Percentiles rank a stretch among this genome's conserved stretches.
phyloP scores from a whole-genome alignment of 2,329 filamentous ascomycete genomes.

The Aspergillus aculeatinus region DNA sequence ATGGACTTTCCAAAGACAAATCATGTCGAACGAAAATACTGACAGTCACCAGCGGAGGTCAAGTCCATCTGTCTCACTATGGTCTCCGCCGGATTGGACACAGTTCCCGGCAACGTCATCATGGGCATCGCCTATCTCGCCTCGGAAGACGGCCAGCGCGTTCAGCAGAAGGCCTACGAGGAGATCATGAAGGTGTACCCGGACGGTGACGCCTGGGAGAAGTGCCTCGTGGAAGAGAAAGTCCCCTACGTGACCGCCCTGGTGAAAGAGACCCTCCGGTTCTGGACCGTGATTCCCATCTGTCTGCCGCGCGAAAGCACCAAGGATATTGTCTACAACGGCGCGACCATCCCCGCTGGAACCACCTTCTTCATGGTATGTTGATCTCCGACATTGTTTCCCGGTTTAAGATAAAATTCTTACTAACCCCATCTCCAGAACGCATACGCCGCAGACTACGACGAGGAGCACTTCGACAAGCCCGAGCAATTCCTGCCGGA shows the following conservation, averaged over 20 bases:
- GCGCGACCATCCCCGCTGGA: slow-evolving; percentile 66
- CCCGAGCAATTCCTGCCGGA: slow-evolving; percentile 67
- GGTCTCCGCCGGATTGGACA: slow-evolving; percentile 78
- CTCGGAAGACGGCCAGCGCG: slow-evolving; percentile 64
- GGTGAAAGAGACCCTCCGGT: slow-evolving; percentile 75
- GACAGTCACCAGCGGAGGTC: slow-evolving; percentile 60
- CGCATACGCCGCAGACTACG: slow-evolving; percentile 73
- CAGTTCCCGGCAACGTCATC: slow-evolving; percentile 74
- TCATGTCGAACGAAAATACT: neutral
- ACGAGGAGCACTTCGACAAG: slow-evolving; percentile 65
- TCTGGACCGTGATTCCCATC: slow-evolving; percentile 77
- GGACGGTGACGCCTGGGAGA: slow-evolving; percentile 72
- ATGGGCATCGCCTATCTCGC: slow-evolving; percentile 77
- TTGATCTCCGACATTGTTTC: neutral
- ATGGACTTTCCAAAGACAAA: too few species aligned
- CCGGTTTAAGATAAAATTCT: too few species aligned
- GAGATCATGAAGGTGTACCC: slow-evolving; percentile 73
- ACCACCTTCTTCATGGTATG: slow-evolving; percentile 75
- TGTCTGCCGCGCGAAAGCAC: slow-evolving; percentile 71
- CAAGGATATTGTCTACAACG: slow-evolving; percentile 69
- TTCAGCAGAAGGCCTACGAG: slow-evolving; percentile 67
- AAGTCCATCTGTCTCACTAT: slow-evolving; percentile 81
- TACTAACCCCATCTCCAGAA: slow-evolving; percentile 47
- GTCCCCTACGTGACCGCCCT: slow-evolving; percentile 74
- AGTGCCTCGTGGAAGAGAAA: slow-evolving; percentile 70